These are phyloP conservation scores for Thalia dealbata DNA, from an alignment of 176 grass and related monocot species.

Conservation along the genomic window DNA sequence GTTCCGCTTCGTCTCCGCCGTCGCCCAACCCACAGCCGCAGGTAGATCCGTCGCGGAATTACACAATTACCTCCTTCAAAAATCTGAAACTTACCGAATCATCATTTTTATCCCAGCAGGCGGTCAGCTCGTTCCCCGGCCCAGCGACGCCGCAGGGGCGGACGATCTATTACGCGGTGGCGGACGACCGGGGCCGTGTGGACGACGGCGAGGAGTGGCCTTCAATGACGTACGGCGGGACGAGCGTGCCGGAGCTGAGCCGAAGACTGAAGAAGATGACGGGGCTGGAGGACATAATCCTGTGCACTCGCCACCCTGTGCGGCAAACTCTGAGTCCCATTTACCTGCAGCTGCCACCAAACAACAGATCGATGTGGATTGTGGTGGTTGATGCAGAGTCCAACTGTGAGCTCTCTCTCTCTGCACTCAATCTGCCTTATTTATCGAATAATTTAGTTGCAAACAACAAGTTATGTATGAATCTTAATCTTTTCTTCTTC, in stretches of 20 bases:
- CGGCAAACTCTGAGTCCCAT: conserved; percentile 6
- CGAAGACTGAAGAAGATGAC: conserved; percentile 6
- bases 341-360: conserved; percentile 10
- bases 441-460: too few species aligned
- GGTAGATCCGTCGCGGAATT: too few species aligned
- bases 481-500: too few species aligned
- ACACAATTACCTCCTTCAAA: too few species aligned
- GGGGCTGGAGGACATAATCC: background rate
- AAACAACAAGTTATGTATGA: too few species aligned
- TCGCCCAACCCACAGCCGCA: background rate
- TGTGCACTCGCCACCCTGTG: conserved; percentile 6
- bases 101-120: too few species aligned
- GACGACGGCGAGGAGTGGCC: conserved; percentile 4
- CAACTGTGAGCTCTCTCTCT: background rate
- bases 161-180: conserved; percentile 18
- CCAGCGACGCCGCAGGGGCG: conserved; percentile 6
- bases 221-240: background rate
- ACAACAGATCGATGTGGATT: conserved; percentile 9
- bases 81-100: too few species aligned
- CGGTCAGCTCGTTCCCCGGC: background rate
- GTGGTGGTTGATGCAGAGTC: conserved; percentile 11
- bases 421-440: background rate
- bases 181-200: conserved; percentile 2
- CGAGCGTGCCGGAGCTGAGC: conserved; percentile 3
- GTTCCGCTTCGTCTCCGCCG: background rate